Conservation (phyloP, 2,329 filamentous ascomycete genomes). For the Parascedosporium putredinis region DNA sequence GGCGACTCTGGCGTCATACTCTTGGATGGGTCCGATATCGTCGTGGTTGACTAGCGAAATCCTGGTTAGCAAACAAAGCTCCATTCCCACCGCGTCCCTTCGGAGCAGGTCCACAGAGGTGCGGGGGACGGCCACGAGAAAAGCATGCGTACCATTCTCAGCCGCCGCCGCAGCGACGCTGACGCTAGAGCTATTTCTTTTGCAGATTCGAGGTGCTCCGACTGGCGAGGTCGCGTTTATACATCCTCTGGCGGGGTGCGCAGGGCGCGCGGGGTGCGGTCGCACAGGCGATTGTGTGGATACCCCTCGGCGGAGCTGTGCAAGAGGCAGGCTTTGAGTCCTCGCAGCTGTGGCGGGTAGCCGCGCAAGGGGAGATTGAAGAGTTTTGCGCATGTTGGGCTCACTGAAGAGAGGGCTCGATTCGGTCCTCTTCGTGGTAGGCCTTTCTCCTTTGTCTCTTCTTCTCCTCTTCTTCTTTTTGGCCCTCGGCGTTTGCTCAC, state of each 20-base stretch:
- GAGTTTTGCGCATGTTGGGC: no score
- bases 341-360: slow-evolving; percentile 2
- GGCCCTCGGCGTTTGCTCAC: neutral
- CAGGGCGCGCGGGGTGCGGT: neutral
- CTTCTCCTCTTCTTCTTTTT: neutral
- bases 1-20: slow-evolving; percentile 77
- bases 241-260: neutral
- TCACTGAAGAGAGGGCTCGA: no score
- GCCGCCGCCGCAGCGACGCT: neutral
- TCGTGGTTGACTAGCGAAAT: slow-evolving; percentile 18
- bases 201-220: neutral
- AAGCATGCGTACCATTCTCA: slow-evolving; percentile 6
- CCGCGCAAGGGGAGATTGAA: slow-evolving; percentile 2
- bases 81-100: no score
- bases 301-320: neutral
- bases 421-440: no score
- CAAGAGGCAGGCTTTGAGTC: neutral
- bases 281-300: slow-evolving; percentile 1
- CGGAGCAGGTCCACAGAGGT: no score
- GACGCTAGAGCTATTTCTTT: neutral
- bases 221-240: neutral
- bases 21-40: slow-evolving; percentile 62
- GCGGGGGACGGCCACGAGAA: no score
- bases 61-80: neutral
- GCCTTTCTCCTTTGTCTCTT: neutral